These are phyloP conservation scores for Solanum chmielewskii DNA, from an alignment of 257 asterid genomes.

Conservation along the genomic window DNA sequence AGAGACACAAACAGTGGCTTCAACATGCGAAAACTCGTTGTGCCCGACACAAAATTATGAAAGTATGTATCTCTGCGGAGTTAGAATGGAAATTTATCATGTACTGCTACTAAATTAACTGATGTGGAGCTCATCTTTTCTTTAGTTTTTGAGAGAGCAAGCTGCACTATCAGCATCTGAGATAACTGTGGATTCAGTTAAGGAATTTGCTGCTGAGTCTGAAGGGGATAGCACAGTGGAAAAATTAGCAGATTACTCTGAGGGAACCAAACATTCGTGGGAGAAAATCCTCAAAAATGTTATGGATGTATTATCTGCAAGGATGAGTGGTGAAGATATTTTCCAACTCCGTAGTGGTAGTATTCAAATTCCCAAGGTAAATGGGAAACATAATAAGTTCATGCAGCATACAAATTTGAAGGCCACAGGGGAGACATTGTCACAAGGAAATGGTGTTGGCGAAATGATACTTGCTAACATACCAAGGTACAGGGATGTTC, in stretches of 20 bases:
- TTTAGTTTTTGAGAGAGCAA: constrained; percentile 88
- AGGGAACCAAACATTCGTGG: constrained; percentile 49
- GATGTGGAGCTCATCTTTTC: constrained; percentile 3
- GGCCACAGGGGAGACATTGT: constrained; percentile 52
- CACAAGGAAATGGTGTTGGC: constrained; percentile 74
- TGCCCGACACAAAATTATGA: constrained; percentile 92
- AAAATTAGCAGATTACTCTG: constrained; percentile 32
- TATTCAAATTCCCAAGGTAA: constrained; percentile 31
- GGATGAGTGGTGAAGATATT: constrained; percentile 15
- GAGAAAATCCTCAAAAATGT: constrained; percentile 45
- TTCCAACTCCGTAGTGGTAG: constrained; percentile 22
- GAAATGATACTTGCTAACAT: constrained; percentile 50
- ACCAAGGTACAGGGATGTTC: constrained; percentile 58
- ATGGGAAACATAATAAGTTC: constrained; percentile 68
- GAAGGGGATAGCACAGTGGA: constrained; percentile 45
- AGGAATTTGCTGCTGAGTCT: constrained; percentile 56
- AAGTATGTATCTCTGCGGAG: constrained; percentile 32
- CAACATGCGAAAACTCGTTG: constrained; percentile 94
- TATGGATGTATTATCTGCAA: constrained; percentile 17
- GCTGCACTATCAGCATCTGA: constrained; percentile 78
- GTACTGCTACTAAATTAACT: neutral
- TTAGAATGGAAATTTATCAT: neutral
- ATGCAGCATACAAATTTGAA: constrained; percentile 65
- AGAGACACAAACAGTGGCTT: constrained; percentile 91
- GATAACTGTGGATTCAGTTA: constrained; percentile 67